Evolutionary conservation across 1,284 basidiomycete species (phyloP).

Genomic region (Papiliotrema flavescens): DNA sequence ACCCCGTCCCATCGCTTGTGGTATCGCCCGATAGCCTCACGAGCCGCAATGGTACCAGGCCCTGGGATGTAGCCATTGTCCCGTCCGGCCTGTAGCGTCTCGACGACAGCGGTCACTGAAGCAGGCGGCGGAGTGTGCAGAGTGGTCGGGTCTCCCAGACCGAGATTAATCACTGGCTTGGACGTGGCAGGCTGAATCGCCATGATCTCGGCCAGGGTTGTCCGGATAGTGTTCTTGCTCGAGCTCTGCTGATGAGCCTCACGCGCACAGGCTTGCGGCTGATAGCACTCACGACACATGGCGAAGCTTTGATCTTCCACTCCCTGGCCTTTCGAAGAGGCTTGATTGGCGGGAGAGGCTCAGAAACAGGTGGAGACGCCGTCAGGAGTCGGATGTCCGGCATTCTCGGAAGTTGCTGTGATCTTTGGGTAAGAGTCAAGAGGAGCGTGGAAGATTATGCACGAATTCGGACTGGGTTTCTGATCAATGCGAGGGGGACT

Average conservation of each 20-base stretch:
- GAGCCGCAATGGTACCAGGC: conserved; percentile 33
- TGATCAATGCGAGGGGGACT: background rate
- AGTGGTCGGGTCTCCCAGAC: conserved; percentile 46
- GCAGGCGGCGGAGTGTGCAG: conserved; percentile 40
- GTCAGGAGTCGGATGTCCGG: conserved; percentile 27
- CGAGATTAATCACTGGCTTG: conserved; percentile 47
- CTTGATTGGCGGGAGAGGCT: conserved; percentile 7
- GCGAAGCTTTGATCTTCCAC: conserved; percentile 35
- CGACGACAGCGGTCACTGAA: conserved; percentile 32
- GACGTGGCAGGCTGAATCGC: conserved; percentile 17
- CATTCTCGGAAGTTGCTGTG: conserved; percentile 9
- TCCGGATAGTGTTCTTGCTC: conserved; percentile 37
- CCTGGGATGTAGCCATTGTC: conserved; percentile 44
- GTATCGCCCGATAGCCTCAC: conserved; percentile 44
- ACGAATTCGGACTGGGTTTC: background rate
- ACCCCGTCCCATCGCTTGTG: conserved; percentile 41
- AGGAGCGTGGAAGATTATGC: background rate
- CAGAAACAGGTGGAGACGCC: background rate
- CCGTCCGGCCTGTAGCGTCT: conserved; percentile 23
- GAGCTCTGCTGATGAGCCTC: conserved; percentile 11
- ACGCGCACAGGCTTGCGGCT: background rate
- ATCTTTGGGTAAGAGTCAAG: background rate
- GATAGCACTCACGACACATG: conserved; percentile 25
- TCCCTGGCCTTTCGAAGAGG: conserved; percentile 2
- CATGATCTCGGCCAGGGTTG: conserved; percentile 33